Evolutionary conservation across 805 yeast genomes (phyloP).

Genomic region (Lachancea thermotolerans): DNA sequence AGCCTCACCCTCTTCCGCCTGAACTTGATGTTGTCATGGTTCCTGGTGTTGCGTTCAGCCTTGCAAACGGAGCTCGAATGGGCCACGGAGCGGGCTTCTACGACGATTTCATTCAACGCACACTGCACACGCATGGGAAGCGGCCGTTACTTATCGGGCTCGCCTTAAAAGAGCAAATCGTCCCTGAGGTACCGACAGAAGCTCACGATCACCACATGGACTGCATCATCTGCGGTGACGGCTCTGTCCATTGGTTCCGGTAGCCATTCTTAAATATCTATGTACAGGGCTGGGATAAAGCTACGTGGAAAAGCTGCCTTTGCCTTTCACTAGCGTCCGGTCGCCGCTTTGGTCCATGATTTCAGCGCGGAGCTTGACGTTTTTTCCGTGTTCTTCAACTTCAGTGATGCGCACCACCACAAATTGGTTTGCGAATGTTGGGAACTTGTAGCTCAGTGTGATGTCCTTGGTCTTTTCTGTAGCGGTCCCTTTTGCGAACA

Average conservation of each 20-base stretch:
- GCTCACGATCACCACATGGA: conserved; percentile 29
- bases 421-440: conserved; percentile 75
- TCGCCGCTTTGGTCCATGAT: conserved; percentile 48
- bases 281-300: neutral
- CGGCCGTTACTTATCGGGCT: conserved; percentile 28
- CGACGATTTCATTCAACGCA: conserved; percentile 63
- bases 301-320: conserved; percentile 37
- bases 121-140: conserved; percentile 22
- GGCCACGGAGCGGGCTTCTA: conserved; percentile 96
- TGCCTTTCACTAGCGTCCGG: conserved; percentile 49
- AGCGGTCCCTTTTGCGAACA: conserved; percentile 31
- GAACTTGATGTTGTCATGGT: conserved; percentile 63
- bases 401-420: conserved; percentile 54
- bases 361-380: conserved; percentile 36
- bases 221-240: conserved; percentile 27
- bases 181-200: conserved; percentile 21
- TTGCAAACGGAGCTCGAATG: conserved; percentile 42
- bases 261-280: neutral
- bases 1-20: conserved; percentile 25
- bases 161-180: conserved; percentile 26
- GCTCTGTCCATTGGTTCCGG: conserved; percentile 26
- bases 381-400: conserved; percentile 27
- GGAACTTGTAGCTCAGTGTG: conserved; percentile 48
- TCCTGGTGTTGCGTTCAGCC: conserved; percentile 76
- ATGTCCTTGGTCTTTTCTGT: conserved; percentile 36